A percentile compares a stretch with the other conserved stretches of the same genome.
Evolutionary conservation across 371 early-diverging fungal species (phyloP).

Genomic region (Mucor circinelloides): DNA sequence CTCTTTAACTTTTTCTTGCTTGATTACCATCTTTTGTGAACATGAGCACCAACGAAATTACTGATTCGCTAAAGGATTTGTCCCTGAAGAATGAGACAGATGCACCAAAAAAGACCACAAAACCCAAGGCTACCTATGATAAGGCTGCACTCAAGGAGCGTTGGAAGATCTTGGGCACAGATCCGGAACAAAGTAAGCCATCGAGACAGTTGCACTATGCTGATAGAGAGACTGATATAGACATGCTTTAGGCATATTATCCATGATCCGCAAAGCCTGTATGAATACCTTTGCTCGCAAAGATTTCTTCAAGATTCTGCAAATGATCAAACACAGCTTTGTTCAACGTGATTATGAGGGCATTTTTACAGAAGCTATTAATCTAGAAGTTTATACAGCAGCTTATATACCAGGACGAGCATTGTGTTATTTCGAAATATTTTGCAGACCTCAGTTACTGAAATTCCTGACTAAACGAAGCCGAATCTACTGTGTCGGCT

Average conservation of each 20-base stretch:
- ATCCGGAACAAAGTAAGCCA: slow-evolving; percentile 59
- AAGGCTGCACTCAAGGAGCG: slow-evolving; percentile 38
- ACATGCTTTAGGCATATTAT: slow-evolving; percentile 58
- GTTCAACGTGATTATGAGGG: slow-evolving; percentile 81
- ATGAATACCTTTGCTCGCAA: slow-evolving; percentile 58
- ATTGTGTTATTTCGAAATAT: slow-evolving; percentile 82
- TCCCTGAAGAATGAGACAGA: neutral
- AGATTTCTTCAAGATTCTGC: slow-evolving; percentile 65
- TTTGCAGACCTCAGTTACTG: slow-evolving; percentile 59
- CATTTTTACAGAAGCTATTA: slow-evolving; percentile 75
- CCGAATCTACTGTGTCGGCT: slow-evolving; percentile 71
- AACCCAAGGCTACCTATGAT: slow-evolving; percentile 27
- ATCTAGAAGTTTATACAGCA: slow-evolving; percentile 82
- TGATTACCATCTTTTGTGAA: neutral
- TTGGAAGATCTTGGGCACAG: slow-evolving; percentile 42
- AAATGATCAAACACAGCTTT: slow-evolving; percentile 80
- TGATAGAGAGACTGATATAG: neutral
- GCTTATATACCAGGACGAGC: slow-evolving; percentile 88
- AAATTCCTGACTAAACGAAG: slow-evolving; percentile 45
- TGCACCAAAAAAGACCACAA: neutral
- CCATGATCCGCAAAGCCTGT: slow-evolving; percentile 69
- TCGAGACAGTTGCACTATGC: neutral
- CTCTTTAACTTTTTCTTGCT: neutral
- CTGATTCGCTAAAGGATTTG: slow-evolving; percentile 11
- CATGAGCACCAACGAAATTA: slow-evolving; percentile 2